phyloP scores from a whole-genome alignment of 257 asterid species.

The Gentiana macrophylla region DNA sequence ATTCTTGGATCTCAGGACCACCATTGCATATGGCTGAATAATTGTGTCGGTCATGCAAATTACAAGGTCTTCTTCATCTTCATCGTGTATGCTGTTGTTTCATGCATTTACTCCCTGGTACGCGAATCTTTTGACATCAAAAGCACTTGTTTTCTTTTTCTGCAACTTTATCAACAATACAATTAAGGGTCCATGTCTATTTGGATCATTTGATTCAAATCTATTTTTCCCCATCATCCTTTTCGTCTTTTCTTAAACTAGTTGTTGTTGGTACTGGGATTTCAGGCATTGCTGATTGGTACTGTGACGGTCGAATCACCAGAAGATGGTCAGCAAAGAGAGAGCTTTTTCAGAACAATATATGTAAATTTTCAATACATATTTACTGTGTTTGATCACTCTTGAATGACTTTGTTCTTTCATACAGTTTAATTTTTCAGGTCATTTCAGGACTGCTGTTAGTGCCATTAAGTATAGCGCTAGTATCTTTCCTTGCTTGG shows the following conservation, averaged over 20 bases:
- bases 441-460: constrained; percentile 62
- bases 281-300: constrained; percentile 62
- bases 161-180: too few species aligned
- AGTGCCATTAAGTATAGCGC: constrained; percentile 57
- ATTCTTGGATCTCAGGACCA: constrained; percentile 68
- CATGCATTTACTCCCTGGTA: constrained; percentile 92
- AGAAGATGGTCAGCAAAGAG: constrained; percentile 30
- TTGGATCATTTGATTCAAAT: too few species aligned
- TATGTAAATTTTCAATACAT: constrained; percentile 39
- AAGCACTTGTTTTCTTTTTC: too few species aligned
- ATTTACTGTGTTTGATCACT: not conserved
- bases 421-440: constrained; percentile 30
- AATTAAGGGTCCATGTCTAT: too few species aligned
- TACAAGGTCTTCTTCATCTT: constrained; percentile 74
- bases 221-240: not conserved
- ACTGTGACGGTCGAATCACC: constrained; percentile 45
- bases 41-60: constrained; percentile 92
- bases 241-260: constrained; percentile 1
- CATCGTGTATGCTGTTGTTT: constrained; percentile 52
- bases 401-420: constrained; percentile 15
- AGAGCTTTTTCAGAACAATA: constrained; percentile 34
- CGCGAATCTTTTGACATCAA: constrained; percentile 6
- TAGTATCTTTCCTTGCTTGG: constrained; percentile 64
- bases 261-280: not conserved
- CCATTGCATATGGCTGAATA: constrained; percentile 92